Evolutionary conservation across 345 rosid genomes (phyloP).

Genomic region (Populus davidiana): DNA sequence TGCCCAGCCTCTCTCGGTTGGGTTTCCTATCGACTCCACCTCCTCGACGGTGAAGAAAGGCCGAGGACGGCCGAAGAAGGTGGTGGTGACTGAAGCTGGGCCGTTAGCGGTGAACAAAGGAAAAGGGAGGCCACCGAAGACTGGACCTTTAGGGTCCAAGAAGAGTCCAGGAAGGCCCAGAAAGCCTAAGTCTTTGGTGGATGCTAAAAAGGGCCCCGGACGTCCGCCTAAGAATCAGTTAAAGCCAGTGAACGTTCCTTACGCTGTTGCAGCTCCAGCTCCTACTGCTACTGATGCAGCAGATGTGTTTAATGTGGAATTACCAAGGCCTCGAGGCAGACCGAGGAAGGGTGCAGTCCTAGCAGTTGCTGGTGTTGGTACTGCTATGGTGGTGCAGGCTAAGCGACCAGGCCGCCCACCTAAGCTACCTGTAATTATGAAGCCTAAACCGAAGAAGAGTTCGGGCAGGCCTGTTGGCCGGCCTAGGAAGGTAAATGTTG

Average conservation of each 20-base stretch:
- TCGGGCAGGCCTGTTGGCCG: slow-evolving; percentile 57
- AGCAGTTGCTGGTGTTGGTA: slow-evolving; percentile 4
- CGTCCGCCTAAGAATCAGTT: slow-evolving; percentile 25
- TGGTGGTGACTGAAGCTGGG: slow-evolving; percentile 5
- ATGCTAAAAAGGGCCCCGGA: slow-evolving; percentile 30
- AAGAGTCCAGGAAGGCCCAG: slow-evolving; percentile 41
- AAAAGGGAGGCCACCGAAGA: slow-evolving; percentile 43
- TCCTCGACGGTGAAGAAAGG: slow-evolving; percentile 14
- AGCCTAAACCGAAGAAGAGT: slow-evolving; percentile 29
- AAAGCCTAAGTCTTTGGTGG: slow-evolving; percentile 34
- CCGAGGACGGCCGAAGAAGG: slow-evolving; percentile 51
- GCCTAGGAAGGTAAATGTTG: slow-evolving; percentile 55
- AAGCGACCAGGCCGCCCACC: slow-evolving; percentile 57
- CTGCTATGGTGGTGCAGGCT: slow-evolving; percentile 16
- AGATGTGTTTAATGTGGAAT: background rate
- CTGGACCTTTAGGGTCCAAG: slow-evolving; percentile 15
- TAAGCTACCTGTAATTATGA: slow-evolving; percentile 27
- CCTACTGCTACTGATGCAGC: background rate
- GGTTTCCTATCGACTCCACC: background rate
- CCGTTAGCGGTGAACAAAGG: slow-evolving; percentile 23
- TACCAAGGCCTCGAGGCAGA: slow-evolving; percentile 49
- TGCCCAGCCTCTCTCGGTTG: background rate
- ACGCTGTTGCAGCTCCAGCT: slow-evolving; percentile 8
- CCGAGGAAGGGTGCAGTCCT: slow-evolving; percentile 37
- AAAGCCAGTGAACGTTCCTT: slow-evolving; percentile 29